Percentiles rank a stretch among this genome's conserved stretches.
phyloP scores from a whole-genome alignment of 495 filamentous ascomycete genomes.

The Stereocaulon alpinum region DNA sequence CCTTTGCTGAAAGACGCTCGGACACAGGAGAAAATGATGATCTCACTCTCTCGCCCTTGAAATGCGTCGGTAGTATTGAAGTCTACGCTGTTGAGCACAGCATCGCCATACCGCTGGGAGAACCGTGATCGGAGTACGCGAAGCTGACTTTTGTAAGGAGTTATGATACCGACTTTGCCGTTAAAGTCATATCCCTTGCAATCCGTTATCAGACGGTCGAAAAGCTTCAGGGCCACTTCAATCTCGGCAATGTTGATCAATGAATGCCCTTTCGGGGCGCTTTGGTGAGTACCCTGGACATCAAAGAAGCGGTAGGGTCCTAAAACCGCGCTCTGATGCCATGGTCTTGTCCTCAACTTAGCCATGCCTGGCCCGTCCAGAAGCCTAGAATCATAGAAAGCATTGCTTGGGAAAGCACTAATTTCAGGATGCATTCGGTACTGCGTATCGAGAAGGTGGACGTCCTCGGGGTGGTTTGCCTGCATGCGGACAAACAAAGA shows the following conservation, averaged over 20 bases:
- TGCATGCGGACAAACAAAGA: slow-evolving; percentile 98
- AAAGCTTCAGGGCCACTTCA: slow-evolving; percentile 73
- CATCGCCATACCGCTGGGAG: slow-evolving; percentile 54
- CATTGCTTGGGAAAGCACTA: slow-evolving; percentile 72
- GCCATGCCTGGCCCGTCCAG: slow-evolving; percentile 79
- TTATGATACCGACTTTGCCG: slow-evolving; percentile 91
- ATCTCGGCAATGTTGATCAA: slow-evolving; percentile 83
- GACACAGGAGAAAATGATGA: slow-evolving; percentile 98
- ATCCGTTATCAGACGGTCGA: slow-evolving; percentile 63
- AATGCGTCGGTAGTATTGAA: slow-evolving; percentile 99
- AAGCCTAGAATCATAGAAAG: slow-evolving; percentile 85
- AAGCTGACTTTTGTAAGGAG: slow-evolving; percentile 92
- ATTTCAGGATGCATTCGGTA: slow-evolving; percentile 99
- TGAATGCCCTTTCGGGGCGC: slow-evolving; percentile 68
- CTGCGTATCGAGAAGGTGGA: slow-evolving; percentile 92
- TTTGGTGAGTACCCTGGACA: slow-evolving; percentile 76
- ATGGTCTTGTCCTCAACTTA: slow-evolving; percentile 59
- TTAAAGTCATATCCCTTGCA: slow-evolving; percentile 57
- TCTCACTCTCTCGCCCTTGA: slow-evolving; percentile 90
- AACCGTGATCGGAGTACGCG: slow-evolving; percentile 66
- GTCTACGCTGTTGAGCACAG: slow-evolving; percentile 68
- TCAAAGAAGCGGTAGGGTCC: slow-evolving; percentile 97
- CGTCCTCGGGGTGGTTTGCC: slow-evolving; percentile 71
- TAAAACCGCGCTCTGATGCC: slow-evolving; percentile 73
- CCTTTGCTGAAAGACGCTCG: slow-evolving; percentile 77